Base-by-base conservation (phyloP, 176 grass and related monocot genomes). In the Cocos nucifera region DNA sequence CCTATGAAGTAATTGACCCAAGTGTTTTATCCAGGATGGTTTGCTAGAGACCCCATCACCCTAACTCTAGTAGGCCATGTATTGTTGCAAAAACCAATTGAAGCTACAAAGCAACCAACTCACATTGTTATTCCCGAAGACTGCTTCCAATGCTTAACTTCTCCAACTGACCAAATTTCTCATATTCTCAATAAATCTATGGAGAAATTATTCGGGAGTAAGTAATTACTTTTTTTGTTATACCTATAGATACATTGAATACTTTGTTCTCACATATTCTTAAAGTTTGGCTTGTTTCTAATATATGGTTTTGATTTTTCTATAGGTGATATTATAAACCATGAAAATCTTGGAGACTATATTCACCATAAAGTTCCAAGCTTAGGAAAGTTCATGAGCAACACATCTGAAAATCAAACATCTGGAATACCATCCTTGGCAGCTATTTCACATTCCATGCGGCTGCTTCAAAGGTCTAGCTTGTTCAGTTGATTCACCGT, bases 361-460 rank as follows among this genome's bases (percentile, higher is more conserved):
- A 66, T 89, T 51, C 83, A 32, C 62, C 64, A 72, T n/a, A 95
- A 78, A 73, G 89, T 95, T 50, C 82, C 82, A 12, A 83, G 73
- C 5, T 52, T 95, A 22, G 59, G 56, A 19, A 89, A 86, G 39
- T 89, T 95, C 50, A 76, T 95, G 18, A 53, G 51, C 17, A 67
- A 65, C 24, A 78, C 78, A 49, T 63, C 70, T 49, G 68, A 60
- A 81, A 73, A 74, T 20, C 52, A 84, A 69, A 66, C 53, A 15
- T 69, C 73, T 62, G 52, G 50, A 58, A 58, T 89, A 27, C 89
- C 89, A 17, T 70, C 70, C 50, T 75, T 95, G 30, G 83, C 79
- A 44, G 82, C 76, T 61, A 69, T 95, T 69, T 95, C 89, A 49
- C 83, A 95, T 64, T 79, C 73, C 58, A 83, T 89, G 85, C 73